A percentile compares a stretch with the other conserved stretches of the same genome.
phyloP scores from a whole-genome alignment of 495 filamentous ascomycete species.

The Penicillium robsamsonii region DNA sequence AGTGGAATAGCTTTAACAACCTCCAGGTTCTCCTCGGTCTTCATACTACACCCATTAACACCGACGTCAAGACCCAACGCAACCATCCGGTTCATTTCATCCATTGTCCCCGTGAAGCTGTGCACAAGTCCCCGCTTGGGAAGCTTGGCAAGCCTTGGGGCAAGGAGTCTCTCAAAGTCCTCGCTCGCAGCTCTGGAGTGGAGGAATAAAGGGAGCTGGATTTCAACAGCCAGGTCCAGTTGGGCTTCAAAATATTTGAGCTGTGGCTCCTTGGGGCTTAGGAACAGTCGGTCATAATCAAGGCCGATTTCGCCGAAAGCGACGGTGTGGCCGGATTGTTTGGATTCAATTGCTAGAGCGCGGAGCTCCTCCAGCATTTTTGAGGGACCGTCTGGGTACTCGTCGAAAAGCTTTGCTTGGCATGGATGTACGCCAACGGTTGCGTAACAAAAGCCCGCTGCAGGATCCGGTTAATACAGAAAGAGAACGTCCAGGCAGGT shows the following conservation, averaged over 20 bases:
- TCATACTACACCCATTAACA: constrained; percentile 88
- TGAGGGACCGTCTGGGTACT: constrained; percentile 53
- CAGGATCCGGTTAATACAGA: not conserved
- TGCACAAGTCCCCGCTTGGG: constrained; percentile 80
- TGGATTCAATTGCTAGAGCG: constrained; percentile 50
- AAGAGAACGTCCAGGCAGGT: not conserved
- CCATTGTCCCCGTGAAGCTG: constrained; percentile 81
- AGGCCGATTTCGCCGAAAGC: constrained; percentile 96
- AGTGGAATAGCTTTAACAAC: constrained; percentile 76
- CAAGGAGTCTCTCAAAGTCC: constrained; percentile 72
- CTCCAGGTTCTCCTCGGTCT: constrained; percentile 82
- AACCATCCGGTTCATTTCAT: constrained; percentile 76
- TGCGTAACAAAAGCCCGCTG: constrained; percentile 77
- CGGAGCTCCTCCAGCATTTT: constrained; percentile 61
- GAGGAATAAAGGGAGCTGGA: constrained; percentile 83
- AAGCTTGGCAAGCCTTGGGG: constrained; percentile 50
- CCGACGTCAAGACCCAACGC: constrained; percentile 78
- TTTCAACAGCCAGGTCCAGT: constrained; percentile 69
- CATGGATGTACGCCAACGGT: constrained; percentile 96
- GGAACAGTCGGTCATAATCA: constrained; percentile 88
- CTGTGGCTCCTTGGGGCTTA: constrained; percentile 72
- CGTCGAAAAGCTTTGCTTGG: constrained; percentile 64
- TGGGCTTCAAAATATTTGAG: constrained; percentile 82
- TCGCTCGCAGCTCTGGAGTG: constrained; percentile 81
- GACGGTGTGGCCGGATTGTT: constrained; percentile 53